These are phyloP conservation scores for Nakaseomyces glabratus DNA, from an alignment of 1,139 yeast species.

Conservation along the genomic window DNA sequence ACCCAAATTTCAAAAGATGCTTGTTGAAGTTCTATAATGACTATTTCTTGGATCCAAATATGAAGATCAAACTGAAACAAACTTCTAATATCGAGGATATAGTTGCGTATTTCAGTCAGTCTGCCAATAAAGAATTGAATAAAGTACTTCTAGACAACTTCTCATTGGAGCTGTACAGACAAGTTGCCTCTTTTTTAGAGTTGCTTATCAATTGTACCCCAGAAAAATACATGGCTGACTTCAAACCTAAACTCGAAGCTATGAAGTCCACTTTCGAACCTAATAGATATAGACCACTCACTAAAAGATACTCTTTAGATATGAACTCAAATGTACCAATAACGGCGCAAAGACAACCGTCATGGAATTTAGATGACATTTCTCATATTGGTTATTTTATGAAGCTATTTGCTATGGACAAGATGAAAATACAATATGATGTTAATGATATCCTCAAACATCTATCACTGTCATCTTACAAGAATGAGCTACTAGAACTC, in stretches of 20 bases:
- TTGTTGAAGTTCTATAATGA: conserved; percentile 57
- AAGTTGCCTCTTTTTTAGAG: conserved; percentile 50
- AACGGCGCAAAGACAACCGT: conserved; percentile 31
- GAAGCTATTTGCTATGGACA: conserved; percentile 37
- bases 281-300: conserved; percentile 24
- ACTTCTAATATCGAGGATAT: conserved; percentile 52
- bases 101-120: conserved; percentile 55
- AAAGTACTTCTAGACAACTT: conserved; percentile 41
- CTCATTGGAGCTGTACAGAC: conserved; percentile 43
- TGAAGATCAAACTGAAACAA: conserved; percentile 24
- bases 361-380: conserved; percentile 44
- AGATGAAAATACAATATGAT: conserved; percentile 42
- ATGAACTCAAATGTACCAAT: conserved; percentile 8
- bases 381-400: conserved; percentile 37
- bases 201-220: conserved; percentile 44
- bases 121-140: conserved; percentile 54
- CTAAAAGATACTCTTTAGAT: neutral
- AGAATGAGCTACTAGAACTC: conserved; percentile 30
- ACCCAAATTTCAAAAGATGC: conserved; percentile 36
- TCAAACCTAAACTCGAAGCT: conserved; percentile 30
- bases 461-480: conserved; percentile 34
- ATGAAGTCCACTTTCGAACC: conserved; percentile 2
- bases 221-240: conserved; percentile 40
- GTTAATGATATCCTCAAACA: conserved; percentile 35
- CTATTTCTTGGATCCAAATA: conserved; percentile 43